Base-by-base conservation (phyloP, 2,329 filamentous ascomycete genomes). In the Fusarium scirpi region DNA sequence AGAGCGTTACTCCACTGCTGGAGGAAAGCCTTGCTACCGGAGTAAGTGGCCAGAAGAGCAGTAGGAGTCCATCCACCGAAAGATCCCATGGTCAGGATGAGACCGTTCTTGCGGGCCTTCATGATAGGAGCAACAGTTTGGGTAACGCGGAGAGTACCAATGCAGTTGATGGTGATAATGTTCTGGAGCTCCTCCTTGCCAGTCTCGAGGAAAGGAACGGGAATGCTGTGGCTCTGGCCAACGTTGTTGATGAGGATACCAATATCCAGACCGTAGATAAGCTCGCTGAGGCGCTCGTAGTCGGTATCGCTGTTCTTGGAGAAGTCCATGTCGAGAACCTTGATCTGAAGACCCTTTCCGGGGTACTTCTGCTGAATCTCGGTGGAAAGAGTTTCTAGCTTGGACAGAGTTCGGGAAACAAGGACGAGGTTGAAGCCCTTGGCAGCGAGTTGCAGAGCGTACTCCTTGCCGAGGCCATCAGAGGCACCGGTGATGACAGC, bases 381-480 rank as follows among this genome's bases (percentile, higher is more conserved):
- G 34, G 87, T 81, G 45, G 93, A 89, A 53, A 99, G 87, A 3
- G 89, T 81, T 58, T 93, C 89, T 72, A 99, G 91, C 83, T 99
- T 99, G 43, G 93, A 93, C 73, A 92, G 87, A n/a, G 97, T 98
- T 76, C 97, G 94, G 47, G 96, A 98, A 67, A 99, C 91, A 74
- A 99, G 93, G 68, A 99, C 85, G 74, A 98, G 86, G 82, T 98
- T 98, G 89, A 95, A 99, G 76, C 94, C 94, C 79, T 96, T 94
- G 67, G 89, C 85, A 25, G 96, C 94, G 61, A 99, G 90, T 80
- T 98, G 94, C 32, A 92, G 86, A 40, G 95, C 94, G 79, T 94
- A 99, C 83, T 99, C 96, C 83, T 97, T 98, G 79, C 96, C 96
- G 69, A 99, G 90, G 70, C 96, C 97, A 81, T 99, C 96, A 13